These are phyloP conservation scores for Cyberlindnera nakhonratchasimensis DNA, from an alignment of 805 yeast genomes.

Conservation along the genomic window DNA sequence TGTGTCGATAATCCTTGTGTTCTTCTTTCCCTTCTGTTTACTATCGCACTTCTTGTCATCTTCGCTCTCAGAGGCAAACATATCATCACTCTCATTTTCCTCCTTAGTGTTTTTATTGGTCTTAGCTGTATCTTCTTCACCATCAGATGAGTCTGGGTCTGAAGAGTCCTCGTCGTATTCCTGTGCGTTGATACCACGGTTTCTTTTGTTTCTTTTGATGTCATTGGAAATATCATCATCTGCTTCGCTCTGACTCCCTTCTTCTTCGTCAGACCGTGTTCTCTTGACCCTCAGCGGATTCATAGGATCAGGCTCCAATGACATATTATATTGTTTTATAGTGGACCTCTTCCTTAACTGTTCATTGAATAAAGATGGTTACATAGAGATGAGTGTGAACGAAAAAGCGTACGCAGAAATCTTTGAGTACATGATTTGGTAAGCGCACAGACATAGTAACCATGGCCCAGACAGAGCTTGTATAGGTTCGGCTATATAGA, in stretches of 20 bases:
- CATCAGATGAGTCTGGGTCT: conserved; percentile 2
- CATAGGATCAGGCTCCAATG: conserved; percentile 6
- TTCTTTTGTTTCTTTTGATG: conserved; percentile 13
- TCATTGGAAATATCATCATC: conserved; percentile 17
- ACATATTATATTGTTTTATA: neutral
- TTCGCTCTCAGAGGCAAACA: conserved; percentile 26
- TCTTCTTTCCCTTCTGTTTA: conserved; percentile 35
- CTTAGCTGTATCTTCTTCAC: conserved; percentile 12
- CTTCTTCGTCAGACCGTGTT: neutral
- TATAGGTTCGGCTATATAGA: too few relatives aligned
- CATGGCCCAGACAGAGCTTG: too few relatives aligned
- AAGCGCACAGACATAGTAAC: too few relatives aligned
- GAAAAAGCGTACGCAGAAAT: too few relatives aligned
- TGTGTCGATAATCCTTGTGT: conserved; percentile 22
- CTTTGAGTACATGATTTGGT: too few relatives aligned
- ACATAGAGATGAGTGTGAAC: neutral
- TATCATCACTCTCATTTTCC: conserved; percentile 14
- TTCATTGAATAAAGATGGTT: too few relatives aligned
- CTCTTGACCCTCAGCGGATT: conserved; percentile 8
- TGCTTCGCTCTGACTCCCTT: conserved; percentile 22
- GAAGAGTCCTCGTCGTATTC: conserved; percentile 32
- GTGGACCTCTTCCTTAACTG: neutral
- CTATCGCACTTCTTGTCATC: conserved; percentile 30
- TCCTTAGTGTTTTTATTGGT: conserved; percentile 29
- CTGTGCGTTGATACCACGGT: conserved; percentile 15